phyloP scores from a whole-genome alignment of 306 rosid genomes.

The Vigna reflexopilosa region DNA sequence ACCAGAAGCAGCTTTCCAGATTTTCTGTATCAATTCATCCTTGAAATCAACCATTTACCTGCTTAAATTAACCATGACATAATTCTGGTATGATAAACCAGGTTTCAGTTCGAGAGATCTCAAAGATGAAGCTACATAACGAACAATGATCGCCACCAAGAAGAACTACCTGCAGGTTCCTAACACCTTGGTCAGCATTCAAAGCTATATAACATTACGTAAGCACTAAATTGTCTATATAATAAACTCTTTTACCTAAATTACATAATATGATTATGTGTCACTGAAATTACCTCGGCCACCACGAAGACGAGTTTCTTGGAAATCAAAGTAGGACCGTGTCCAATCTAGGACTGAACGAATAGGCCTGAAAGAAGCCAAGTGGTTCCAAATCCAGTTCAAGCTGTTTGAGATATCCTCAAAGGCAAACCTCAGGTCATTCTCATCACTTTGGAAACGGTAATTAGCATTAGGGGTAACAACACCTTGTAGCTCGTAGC shows the following conservation, averaged over 20 bases:
- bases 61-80: not conserved
- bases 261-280: not conserved
- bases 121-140: conserved; percentile 36
- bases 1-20: conserved; percentile 13
- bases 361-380: conserved; percentile 52
- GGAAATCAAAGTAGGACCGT: conserved; percentile 40
- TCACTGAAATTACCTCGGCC: conserved; percentile 42
- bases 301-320: not conserved
- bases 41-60: conserved; percentile 34
- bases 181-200: not conserved
- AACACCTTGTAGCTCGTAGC: conserved; percentile 46
- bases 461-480: not conserved
- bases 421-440: conserved; percentile 17
- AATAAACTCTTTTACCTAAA: not conserved
- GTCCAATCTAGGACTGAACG: conserved; percentile 55
- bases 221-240: no score
- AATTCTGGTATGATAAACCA: conserved; percentile 5
- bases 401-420: conserved; percentile 44
- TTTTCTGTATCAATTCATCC: conserved; percentile 1
- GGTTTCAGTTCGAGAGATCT: conserved; percentile 20
- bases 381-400: conserved; percentile 57
- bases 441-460: not conserved
- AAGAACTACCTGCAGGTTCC: conserved; percentile 54
- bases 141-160: conserved; percentile 61
- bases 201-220: no score